A percentile compares a stretch with the other conserved stretches of the same genome.
These are phyloP conservation scores for Termitomyces sp. DNA, from an alignment of 768 basidiomycete species.

Conservation along the genomic window DNA sequence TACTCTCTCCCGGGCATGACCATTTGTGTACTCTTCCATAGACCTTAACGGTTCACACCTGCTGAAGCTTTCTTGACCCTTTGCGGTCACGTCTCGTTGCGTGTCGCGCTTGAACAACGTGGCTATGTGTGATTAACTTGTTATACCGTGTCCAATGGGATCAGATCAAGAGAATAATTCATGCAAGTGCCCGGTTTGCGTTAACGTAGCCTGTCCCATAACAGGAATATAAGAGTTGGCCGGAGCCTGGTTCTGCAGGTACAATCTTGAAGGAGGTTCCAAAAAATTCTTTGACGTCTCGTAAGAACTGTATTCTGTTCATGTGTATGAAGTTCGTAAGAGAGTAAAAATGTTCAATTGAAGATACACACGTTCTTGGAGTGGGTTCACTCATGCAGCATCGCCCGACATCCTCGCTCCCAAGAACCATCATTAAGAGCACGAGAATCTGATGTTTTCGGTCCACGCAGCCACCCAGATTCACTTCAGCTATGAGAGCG, in stretches of 20 bases:
- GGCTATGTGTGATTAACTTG: background rate
- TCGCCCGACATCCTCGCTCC: conserved; percentile 93
- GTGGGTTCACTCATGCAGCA: conserved; percentile 85
- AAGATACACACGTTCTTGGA: conserved; percentile 61
- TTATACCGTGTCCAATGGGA: background rate
- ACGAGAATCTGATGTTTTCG: conserved; percentile 83
- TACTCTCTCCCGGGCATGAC: background rate
- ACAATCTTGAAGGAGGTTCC: conserved; percentile 92
- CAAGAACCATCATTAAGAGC: conserved; percentile 89
- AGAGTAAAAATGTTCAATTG: background rate
- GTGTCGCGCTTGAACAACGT: background rate
- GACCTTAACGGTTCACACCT: background rate
- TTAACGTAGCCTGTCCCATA: conserved; percentile 92
- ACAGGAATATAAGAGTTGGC: conserved; percentile 79
- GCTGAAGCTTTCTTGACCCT: background rate
- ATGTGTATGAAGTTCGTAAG: conserved; percentile 4
- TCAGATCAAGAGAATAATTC: background rate
- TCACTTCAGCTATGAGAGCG: conserved; percentile 73
- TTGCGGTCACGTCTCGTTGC: background rate
- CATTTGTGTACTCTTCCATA: background rate
- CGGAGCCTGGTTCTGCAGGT: conserved; percentile 46
- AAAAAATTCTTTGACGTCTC: conserved; percentile 78
- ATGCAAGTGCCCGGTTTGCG: conserved; percentile 69
- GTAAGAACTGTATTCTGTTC: conserved; percentile 82
- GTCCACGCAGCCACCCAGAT: conserved; percentile 86